phyloP scores from a whole-genome alignment of 2,329 filamentous ascomycete genomes.

The Mycosphaerella arachidis region DNA sequence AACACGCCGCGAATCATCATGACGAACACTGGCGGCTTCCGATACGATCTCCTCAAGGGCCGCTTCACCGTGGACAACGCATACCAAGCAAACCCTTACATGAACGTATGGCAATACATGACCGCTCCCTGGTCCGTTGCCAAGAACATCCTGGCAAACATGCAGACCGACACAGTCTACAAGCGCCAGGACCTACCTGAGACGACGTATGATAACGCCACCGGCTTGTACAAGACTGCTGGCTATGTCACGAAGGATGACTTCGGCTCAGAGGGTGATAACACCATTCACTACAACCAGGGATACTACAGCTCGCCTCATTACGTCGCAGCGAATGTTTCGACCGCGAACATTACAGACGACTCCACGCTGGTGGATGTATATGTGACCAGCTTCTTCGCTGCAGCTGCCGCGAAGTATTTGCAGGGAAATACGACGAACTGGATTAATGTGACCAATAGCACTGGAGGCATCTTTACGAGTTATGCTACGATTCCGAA shows the following conservation, averaged over 20 bases:
- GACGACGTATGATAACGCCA: conserved; percentile 12
- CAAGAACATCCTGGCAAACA: conserved; percentile 19
- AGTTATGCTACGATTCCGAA: conserved; percentile 17
- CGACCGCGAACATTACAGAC: conserved; percentile 15
- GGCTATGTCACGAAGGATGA: conserved; percentile 56
- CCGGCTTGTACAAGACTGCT: conserved; percentile 31
- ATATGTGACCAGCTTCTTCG: conserved; percentile 19
- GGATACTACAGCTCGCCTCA: conserved; percentile 12
- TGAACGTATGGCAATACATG: conserved; percentile 51
- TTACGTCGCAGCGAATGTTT: conserved; percentile 20
- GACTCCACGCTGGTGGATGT: conserved; percentile 20
- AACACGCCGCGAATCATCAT: conserved; percentile 53
- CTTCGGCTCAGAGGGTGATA: conserved; percentile 54
- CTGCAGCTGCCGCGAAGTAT: conserved; percentile 16
- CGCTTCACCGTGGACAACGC: conserved; percentile 54
- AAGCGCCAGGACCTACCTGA: conserved; percentile 12
- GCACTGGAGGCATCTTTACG: conserved; percentile 14
- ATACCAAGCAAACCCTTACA: conserved; percentile 56
- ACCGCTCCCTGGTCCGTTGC: conserved; percentile 20
- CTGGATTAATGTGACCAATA: conserved; percentile 20
- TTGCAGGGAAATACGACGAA: conserved; percentile 16
- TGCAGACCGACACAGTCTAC: conserved; percentile 26
- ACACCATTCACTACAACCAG: conserved; percentile 45
- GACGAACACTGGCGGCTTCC: conserved; percentile 57
- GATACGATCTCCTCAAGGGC: conserved; percentile 60